A percentile compares a stretch with the other conserved stretches of the same genome.
Conservation (phyloP, 139 green algal genomes). For the Chlorokybus atmophyticus region DNA sequence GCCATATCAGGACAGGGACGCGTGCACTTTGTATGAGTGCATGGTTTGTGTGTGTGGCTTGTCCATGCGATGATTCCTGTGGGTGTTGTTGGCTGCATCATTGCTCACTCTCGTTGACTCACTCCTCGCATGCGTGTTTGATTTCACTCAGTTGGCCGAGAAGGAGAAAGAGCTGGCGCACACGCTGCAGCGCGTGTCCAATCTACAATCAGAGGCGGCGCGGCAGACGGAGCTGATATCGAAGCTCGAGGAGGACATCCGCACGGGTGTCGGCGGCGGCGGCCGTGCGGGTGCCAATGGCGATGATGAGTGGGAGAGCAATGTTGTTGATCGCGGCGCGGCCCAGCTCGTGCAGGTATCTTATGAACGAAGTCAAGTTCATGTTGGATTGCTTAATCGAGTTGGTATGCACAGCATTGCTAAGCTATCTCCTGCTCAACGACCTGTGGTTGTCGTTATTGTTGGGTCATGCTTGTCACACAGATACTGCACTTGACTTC, state of each 20-base stretch:
- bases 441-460: no score
- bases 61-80: background rate
- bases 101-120: conserved; percentile 10
- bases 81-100: background rate
- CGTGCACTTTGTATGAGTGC: background rate
- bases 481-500: no score
- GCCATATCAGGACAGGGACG: background rate
- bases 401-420: no score
- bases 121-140: conserved; percentile 11
- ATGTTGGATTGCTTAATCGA: no score
- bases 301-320: no score
- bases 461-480: no score
- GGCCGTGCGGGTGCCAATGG: no score
- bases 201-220: conserved; percentile 27
- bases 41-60: background rate
- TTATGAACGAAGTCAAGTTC: no score
- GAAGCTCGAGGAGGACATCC: conserved; percentile 24
- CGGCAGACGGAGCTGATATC: conserved; percentile 14
- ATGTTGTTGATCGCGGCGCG: no score
- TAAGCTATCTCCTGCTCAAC: no score
- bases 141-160: conserved; percentile 16
- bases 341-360: no score
- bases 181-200: conserved; percentile 43
- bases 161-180: conserved; percentile 35
- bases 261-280: no score